Percentiles rank a stretch among this genome's conserved stretches.
phyloP scores from a whole-genome alignment of 768 basidiomycete genomes.

The Agaricus subrufescens region DNA sequence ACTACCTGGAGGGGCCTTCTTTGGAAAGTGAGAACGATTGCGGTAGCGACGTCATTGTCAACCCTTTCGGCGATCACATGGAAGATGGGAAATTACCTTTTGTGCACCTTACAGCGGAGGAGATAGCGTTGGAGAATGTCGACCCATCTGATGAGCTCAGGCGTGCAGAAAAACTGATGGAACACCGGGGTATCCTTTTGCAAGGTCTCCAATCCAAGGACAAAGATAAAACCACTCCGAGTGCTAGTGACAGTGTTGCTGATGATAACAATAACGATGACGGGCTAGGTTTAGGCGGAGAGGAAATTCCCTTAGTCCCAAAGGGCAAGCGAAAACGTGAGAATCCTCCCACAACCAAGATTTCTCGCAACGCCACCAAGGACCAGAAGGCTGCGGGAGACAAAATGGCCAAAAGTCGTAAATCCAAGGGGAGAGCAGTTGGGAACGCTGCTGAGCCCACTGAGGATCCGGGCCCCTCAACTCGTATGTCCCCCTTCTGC shows the following conservation, averaged over 20 bases:
- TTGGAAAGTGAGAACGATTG: slow-evolving; percentile 31
- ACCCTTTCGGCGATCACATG: slow-evolving; percentile 57
- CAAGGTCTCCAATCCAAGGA: slow-evolving; percentile 19
- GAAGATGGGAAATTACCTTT: slow-evolving; percentile 33
- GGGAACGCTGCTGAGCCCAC: not conserved
- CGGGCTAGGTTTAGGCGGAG: slow-evolving; percentile 9
- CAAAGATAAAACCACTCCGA: slow-evolving; percentile 17
- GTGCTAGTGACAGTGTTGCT: slow-evolving; percentile 13
- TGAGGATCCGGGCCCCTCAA: not conserved
- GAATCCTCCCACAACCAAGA: slow-evolving; percentile 9
- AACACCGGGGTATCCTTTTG: slow-evolving; percentile 35
- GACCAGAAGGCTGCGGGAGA: slow-evolving; percentile 5
- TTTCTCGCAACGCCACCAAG: not conserved
- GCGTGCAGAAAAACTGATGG: slow-evolving; percentile 32
- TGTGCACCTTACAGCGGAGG: slow-evolving; percentile 32
- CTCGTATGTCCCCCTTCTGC: not conserved
- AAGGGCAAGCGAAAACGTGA: slow-evolving; percentile 20
- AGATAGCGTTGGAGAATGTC: slow-evolving; percentile 38
- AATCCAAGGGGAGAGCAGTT: slow-evolving; percentile 3
- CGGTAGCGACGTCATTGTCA: slow-evolving; percentile 31
- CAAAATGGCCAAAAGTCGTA: slow-evolving; percentile 12
- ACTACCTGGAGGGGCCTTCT: slow-evolving; percentile 57
- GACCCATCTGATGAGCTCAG: slow-evolving; percentile 39
- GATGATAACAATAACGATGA: slow-evolving; percentile 20
- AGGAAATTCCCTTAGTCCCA: slow-evolving; percentile 4